Evolutionary conservation across 148 eudicot species (phyloP), one percentile per base, ranked within the genome.

Genomic region (Dysphania ambrosioides): DNA sequence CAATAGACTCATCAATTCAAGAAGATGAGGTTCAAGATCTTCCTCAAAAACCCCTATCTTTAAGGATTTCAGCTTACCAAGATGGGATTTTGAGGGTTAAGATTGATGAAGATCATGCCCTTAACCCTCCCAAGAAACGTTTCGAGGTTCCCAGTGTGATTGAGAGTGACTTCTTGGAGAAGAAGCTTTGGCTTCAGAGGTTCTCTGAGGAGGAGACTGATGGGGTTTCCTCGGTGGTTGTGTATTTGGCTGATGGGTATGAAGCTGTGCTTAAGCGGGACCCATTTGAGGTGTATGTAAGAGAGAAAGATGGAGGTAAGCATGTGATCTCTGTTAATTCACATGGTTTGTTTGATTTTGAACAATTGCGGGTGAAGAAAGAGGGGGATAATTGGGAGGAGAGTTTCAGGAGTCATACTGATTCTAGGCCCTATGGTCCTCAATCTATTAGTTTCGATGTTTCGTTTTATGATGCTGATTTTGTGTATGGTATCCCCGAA

Each of bases 391-490:
- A 83, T 72, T 92, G 99, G 97, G 91, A 81, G 57, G 97, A 96
- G 79, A 86, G 58, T 75, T 90, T 88, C 80, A 92, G 86, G 68
- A 73, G 83, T 30, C 99, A 96, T 76, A 88, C 91, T 24, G 99
- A 96, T 84, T 70, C 81, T 1, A 86, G 97, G 79, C 97, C 97
- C 0, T 92, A 92, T 77, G 99, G 99, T 0, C 91, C 94, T 2
- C 97, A 96, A 75, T 89, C 97, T 8, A 89, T 96, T 85, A 96
- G 97, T 75, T 89, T 95, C 58, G 97, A 95, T 84, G 96, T 95
- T 36, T 90, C 98, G 2, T 95, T 95, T 82, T 83, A 87, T 74
- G 97, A 77, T 56, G 98, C 93, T 78, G 96, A 87, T 84, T 92
- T 85, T 82, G 97, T 95, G 36, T 92, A 85, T 81, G 98, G 98